Conservation (phyloP, 345 rosid genomes). For the Arabis alpina region DNA sequence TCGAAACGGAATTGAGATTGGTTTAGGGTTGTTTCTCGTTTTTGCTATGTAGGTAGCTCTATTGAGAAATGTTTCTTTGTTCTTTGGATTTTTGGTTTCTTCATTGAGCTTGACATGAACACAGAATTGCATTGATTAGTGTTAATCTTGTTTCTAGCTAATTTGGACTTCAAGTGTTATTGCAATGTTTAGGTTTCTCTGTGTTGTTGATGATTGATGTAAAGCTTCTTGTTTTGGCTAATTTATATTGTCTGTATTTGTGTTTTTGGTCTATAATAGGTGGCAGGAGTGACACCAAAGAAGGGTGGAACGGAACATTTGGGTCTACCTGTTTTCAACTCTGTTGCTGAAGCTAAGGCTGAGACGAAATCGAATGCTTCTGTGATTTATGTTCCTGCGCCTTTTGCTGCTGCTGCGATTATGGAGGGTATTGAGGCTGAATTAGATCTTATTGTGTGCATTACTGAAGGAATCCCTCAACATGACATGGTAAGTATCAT, state of each 20-base stretch:
- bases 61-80: too few relatives aligned
- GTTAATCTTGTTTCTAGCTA: neutral
- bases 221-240: constrained; percentile 4
- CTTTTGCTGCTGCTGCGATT: constrained; percentile 96
- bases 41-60: neutral
- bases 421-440: constrained; percentile 97
- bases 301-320: constrained; percentile 99
- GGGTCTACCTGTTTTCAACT: constrained; percentile 95
- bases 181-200: neutral
- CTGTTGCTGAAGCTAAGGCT: constrained; percentile 98
- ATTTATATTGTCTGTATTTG: constrained; percentile 3
- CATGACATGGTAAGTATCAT: constrained; percentile 79
- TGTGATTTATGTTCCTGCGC: constrained; percentile 92
- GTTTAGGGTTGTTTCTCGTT: neutral
- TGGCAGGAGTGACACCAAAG: constrained; percentile 98
- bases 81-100: neutral
- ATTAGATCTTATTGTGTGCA: constrained; percentile 87
- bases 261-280: constrained; percentile 48
- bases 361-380: constrained; percentile 97
- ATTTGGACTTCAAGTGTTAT: neutral
- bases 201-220: neutral
- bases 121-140: neutral
- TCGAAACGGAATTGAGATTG: neutral
- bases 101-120: neutral
- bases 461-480: constrained; percentile 95